Percentiles rank a stretch among this genome's conserved stretches.
Conservation (phyloP, 495 filamentous ascomycete genomes). For the Chaetomium cochliodes region DNA sequence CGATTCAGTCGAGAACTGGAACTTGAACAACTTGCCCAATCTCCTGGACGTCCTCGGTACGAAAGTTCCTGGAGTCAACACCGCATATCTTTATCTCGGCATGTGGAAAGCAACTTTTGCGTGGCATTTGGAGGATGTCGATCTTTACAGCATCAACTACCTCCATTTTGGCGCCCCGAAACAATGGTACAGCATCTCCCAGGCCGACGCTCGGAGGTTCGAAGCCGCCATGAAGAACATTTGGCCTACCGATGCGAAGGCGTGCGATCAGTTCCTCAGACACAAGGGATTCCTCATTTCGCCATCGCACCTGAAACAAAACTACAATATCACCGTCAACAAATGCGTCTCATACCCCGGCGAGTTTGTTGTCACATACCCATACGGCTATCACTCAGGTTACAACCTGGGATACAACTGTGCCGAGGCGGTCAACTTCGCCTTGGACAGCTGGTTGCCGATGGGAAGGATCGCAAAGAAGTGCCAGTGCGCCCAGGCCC, state of each 20-base stretch:
- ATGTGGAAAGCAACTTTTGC: constrained; percentile 99
- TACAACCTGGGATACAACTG: constrained; percentile 99
- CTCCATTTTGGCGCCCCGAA: constrained; percentile 98
- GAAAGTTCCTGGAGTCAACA: constrained; percentile 96
- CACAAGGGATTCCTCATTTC: constrained; percentile 99
- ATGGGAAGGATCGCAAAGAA: constrained; percentile 97
- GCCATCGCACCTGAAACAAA: constrained; percentile 75
- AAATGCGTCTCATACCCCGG: constrained; percentile 93
- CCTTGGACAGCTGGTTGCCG: constrained; percentile 86
- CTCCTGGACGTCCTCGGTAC: constrained; percentile 91
- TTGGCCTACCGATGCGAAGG: constrained; percentile 95
- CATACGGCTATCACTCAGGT: constrained; percentile 97
- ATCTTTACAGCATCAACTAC: constrained; percentile 99
- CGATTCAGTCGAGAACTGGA: constrained; percentile 81
- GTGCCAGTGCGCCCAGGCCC: constrained; percentile 79
- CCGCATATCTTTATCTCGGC: constrained; percentile 95
- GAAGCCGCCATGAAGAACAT: constrained; percentile 94
- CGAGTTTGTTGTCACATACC: constrained; percentile 98
- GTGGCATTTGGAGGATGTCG: constrained; percentile 98
- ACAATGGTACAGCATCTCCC: constrained; percentile 99
- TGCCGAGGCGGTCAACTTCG: constrained; percentile 98
- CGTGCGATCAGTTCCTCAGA: constrained; percentile 91
- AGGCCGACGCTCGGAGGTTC: constrained; percentile 89
- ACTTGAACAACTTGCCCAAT: constrained; percentile 90
- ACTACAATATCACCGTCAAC: constrained; percentile 93